Percentiles rank a stretch among this genome's conserved stretches.
These are phyloP conservation scores for Pseudevernia furfuracea DNA, from an alignment of 495 filamentous ascomycete genomes.

Conservation along the genomic window DNA sequence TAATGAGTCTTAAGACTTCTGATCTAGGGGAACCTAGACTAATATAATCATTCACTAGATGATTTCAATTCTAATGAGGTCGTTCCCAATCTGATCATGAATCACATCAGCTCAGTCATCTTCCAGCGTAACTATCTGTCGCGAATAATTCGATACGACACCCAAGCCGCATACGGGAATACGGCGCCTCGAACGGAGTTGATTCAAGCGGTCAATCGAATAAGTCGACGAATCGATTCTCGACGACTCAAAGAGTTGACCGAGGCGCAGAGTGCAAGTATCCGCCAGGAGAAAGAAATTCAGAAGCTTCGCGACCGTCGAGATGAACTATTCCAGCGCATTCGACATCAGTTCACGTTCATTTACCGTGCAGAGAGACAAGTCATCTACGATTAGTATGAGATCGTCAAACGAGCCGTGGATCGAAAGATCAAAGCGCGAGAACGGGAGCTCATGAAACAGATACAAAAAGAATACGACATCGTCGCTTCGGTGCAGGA, in stretches of 20 bases:
- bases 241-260: too few relatives aligned
- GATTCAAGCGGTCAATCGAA: too few relatives aligned
- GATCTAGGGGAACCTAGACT: too few relatives aligned
- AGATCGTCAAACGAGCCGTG: background rate
- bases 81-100: conserved; percentile 20
- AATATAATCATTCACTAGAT: too few relatives aligned
- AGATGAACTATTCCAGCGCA: too few relatives aligned
- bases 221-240: too few relatives aligned
- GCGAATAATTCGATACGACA: conserved; percentile 22
- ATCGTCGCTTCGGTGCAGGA: conserved; percentile 5
- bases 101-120: conserved; percentile 18
- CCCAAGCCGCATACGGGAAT: conserved; percentile 15
- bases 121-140: conserved; percentile 25
- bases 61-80: conserved; percentile 7
- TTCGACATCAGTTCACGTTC: too few relatives aligned
- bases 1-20: too few relatives aligned
- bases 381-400: conserved; percentile 9
- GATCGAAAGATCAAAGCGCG: conserved; percentile 4
- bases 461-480: conserved; percentile 11
- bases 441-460: conserved; percentile 9
- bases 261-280: too few relatives aligned
- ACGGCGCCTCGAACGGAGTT: conserved; percentile 10
- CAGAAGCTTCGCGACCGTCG: too few relatives aligned
- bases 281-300: too few relatives aligned
- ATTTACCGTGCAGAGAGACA: conserved; percentile 7